A percentile compares a stretch with the other conserved stretches of the same genome.
phyloP scores from a whole-genome alignment of 257 asterid species.

The Lithospermum erythrorhizon region DNA sequence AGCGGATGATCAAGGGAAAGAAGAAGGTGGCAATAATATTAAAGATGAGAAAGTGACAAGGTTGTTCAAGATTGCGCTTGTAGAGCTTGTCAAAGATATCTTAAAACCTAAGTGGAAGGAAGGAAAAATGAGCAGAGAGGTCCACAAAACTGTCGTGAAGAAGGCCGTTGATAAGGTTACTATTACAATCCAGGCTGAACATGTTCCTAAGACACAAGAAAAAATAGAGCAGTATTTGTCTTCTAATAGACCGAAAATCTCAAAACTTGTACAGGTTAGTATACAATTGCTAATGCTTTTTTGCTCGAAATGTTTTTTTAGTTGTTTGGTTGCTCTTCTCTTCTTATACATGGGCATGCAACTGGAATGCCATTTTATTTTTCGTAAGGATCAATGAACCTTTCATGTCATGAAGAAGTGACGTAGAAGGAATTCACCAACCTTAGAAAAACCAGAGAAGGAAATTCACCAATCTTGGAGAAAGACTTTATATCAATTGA shows the following conservation, averaged over 20 bases:
- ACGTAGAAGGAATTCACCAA: background rate
- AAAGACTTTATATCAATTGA: background rate
- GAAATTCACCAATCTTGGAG: background rate
- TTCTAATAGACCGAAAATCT: constrained; percentile 57
- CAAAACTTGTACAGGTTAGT: constrained; percentile 84
- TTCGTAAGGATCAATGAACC: background rate
- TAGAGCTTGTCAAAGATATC: constrained; percentile 80
- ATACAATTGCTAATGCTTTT: constrained; percentile 2
- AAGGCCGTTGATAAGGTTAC: constrained; percentile 92
- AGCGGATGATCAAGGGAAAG: constrained; percentile 33
- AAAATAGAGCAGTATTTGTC: constrained; percentile 69
- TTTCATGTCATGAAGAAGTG: background rate
- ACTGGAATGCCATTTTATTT: background rate
- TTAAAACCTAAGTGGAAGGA: constrained; percentile 91
- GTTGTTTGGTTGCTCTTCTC: background rate
- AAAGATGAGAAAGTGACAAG: constrained; percentile 81
- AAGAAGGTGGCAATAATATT: constrained; percentile 37
- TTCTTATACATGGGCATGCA: background rate
- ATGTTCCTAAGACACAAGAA: constrained; percentile 72
- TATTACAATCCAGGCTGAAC: constrained; percentile 51
- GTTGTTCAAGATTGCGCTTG: constrained; percentile 63
- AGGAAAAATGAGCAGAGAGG: constrained; percentile 90
- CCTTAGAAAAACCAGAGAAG: background rate
- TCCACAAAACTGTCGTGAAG: constrained; percentile 81
- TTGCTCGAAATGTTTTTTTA: background rate